Percentiles rank a stretch among this genome's conserved stretches.
Evolutionary conservation across 352 stramenopile species (phyloP).

Genomic region (Phytophthora sp.): DNA sequence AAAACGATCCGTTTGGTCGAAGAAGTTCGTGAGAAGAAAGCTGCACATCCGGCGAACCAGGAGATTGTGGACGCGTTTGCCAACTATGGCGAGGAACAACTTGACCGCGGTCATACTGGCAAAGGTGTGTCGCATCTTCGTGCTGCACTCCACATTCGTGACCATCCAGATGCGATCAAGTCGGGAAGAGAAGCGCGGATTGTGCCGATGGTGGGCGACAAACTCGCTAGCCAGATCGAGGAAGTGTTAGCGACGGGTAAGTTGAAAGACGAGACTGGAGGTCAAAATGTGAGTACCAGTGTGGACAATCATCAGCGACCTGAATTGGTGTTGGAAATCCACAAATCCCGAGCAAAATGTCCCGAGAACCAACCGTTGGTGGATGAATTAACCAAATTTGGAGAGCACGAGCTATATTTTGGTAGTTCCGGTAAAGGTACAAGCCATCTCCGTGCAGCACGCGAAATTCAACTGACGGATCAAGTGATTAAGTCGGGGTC

Average conservation of each 20-base stretch:
- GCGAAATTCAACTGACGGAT: constrained; percentile 62
- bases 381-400: constrained; percentile 67
- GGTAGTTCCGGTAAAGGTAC: constrained; percentile 75
- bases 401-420: constrained; percentile 75
- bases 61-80: constrained; percentile 80
- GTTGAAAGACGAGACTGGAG: constrained; percentile 49
- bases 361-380: constrained; percentile 73
- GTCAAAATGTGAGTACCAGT: constrained; percentile 58
- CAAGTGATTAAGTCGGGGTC: constrained; percentile 57
- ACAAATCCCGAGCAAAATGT: constrained; percentile 47
- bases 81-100: constrained; percentile 64
- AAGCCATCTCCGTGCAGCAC: constrained; percentile 66
- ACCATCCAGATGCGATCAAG: constrained; percentile 56
- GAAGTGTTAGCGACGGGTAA: constrained; percentile 60
- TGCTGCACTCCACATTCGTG: constrained; percentile 63
- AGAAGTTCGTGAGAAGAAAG: constrained; percentile 55
- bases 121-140: constrained; percentile 77
- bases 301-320: constrained; percentile 46
- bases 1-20: constrained; percentile 66
- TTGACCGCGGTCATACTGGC: constrained; percentile 69
- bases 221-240: constrained; percentile 66
- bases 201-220: constrained; percentile 61
- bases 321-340: constrained; percentile 58
- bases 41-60: constrained; percentile 59
- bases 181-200: constrained; percentile 44